Evolutionary conservation across 2,329 filamentous ascomycete genomes (phyloP), one percentile per base, ranked within the genome.

Genomic region (Diaporthe sp.): DNA sequence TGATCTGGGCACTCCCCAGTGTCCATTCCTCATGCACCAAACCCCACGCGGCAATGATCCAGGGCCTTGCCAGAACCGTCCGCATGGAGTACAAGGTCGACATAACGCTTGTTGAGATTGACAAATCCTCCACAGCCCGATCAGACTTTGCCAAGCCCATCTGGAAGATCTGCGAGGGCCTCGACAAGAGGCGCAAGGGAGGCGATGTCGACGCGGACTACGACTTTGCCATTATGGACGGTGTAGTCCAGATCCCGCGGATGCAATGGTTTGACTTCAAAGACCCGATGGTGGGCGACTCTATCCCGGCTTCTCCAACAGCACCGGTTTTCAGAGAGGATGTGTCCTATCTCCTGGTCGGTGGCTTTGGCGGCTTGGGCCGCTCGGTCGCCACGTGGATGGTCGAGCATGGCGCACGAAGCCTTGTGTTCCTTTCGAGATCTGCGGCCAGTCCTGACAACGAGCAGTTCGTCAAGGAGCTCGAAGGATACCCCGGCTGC

Each of bases 351-450:
- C 9, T 70, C 33, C 33, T 57, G 8, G 35, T 35, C 12, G 67
- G 67, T 19, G 67, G 67, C 25, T n/a, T 70, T 9, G 67, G 67
- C 33, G 67, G 67, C 10, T 28, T 70, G 13, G 67, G 67, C 9
- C n/a, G 35, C 15, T 70, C 67, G 4, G 35, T 70, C n/a, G 25
- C 47, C 17, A 25, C 50, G 12, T 70, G 67, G 67, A 55, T 70
- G 47, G 47, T 57, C 19, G 67, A 70, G 35, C 67, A 38, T 30
- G 67, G 67, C 19, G 67, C 67, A 33, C n/a, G 67, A n/a, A 42
- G 28, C n/a, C 30, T 70, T 13, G 22, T 70, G 25, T 57, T 57
- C 30, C 67, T 70, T n/a, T 55, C 47, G 12, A 47, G 67, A 19
- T 30, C 42, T 10, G 67, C 67, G 19, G 33, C 19, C 35, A 22